These are phyloP conservation scores for Bretziella fagacearum DNA, from an alignment of 2,329 filamentous ascomycete genomes.

Conservation along the genomic window DNA sequence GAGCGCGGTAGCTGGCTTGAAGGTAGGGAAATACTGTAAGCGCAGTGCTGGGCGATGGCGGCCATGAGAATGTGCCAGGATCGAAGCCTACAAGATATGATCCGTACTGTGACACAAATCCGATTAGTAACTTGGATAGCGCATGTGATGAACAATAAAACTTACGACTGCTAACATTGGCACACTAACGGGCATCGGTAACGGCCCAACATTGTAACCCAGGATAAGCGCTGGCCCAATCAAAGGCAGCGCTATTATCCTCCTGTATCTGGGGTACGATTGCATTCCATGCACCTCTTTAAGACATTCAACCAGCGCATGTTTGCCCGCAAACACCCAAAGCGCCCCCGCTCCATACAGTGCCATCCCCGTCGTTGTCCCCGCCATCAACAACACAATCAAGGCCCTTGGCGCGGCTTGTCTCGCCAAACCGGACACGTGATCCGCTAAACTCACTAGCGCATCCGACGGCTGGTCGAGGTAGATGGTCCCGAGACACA, in stretches of 20 bases:
- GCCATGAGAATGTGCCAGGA: slow-evolving; percentile 32
- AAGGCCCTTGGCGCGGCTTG: slow-evolving; percentile 45
- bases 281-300: slow-evolving; percentile 18
- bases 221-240: slow-evolving; percentile 31
- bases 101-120: slow-evolving; percentile 32
- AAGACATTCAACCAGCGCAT: slow-evolving; percentile 28
- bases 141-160: no score
- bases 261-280: slow-evolving; percentile 14
- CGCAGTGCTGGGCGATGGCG: slow-evolving; percentile 35
- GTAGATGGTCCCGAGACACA: slow-evolving; percentile 70
- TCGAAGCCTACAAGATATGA: slow-evolving; percentile 29
- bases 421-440: slow-evolving; percentile 38
- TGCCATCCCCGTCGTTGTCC: slow-evolving; percentile 34
- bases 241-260: slow-evolving; percentile 24
- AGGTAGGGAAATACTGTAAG: slow-evolving; percentile 33
- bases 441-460: slow-evolving; percentile 49
- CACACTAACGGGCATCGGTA: slow-evolving; percentile 28
- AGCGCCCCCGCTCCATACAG: slow-evolving; percentile 36
- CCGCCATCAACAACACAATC: slow-evolving; percentile 27
- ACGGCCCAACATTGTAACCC: slow-evolving; percentile 27
- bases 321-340: slow-evolving; percentile 34
- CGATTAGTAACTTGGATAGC: slow-evolving; percentile 5
- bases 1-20: slow-evolving; percentile 28
- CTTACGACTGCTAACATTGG: slow-evolving; percentile 16
- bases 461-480: slow-evolving; percentile 59